Base-by-base conservation (phyloP, 2,329 filamentous ascomycete species). In the Monosporascus sp. region DNA sequence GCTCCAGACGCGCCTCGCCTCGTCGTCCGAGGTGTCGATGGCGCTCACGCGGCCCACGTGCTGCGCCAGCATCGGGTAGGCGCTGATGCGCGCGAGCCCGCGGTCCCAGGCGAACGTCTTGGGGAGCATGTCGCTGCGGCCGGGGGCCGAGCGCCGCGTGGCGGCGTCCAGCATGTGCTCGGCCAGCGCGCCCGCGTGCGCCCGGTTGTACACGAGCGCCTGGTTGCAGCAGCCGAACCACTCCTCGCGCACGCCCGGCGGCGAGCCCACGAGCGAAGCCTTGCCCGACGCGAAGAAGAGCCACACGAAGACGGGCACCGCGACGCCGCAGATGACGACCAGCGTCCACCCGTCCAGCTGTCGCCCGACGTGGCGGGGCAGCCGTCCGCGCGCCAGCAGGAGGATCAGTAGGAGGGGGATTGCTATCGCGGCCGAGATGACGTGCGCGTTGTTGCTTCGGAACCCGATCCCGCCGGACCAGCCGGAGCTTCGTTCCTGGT, bases 61-160 rank as follows among this genome's bases (percentile, higher is more conserved):
- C 46, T 67, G 65, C n/a, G 63, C 65, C n/a, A 67, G 53, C 65
- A 67, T 67, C 46, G 65, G 65, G 48, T 67, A 67, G 14, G 65
- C 65, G 31, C 65, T 67, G 3, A 67, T 41, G 41, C 65, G 60
- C 41, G 65, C 64, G 18, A 67, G 59, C 8, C 65, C 65, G 37
- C 58, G 59, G 6, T 67, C 51, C 56, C 61, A 66, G 5, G 65
- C 65, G 50, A 65, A 67, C 11, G 62, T 52, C 53, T 65, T 66
- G 11, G 63, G 63, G 22, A 67, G 60, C 65, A 67, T 67, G 43
- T 67, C 65, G 22, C 58, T 61, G 38, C 65, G 59, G 2, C 65
- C 65, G 2, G 61, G 59, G 8, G 50, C 49, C 14, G 50, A 51
- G 15, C 55, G 58, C 9, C 25, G 46, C 0, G 62, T 57, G 17